A percentile compares a stretch with the other conserved stretches of the same genome.
These are phyloP conservation scores for Moesziomyces parantarcticus DNA, from an alignment of 1,284 basidiomycete species.

Conservation along the genomic window DNA sequence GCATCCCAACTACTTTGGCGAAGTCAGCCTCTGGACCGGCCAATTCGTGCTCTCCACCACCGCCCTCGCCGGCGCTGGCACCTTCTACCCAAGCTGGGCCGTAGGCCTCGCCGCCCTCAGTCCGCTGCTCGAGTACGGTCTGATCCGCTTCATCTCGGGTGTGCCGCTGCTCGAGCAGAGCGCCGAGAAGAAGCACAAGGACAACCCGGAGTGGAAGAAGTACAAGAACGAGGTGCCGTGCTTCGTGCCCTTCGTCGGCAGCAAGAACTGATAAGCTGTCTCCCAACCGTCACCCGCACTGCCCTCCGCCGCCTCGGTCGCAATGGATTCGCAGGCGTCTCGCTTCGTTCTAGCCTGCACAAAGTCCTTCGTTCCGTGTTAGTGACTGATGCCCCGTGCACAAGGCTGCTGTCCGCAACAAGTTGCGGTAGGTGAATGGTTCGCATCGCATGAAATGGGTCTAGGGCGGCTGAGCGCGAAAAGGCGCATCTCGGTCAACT, in stretches of 20 bases:
- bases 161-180: constrained; percentile 77
- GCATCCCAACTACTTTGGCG: constrained; percentile 84
- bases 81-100: constrained; percentile 69
- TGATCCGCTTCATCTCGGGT: constrained; percentile 72
- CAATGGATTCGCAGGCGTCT: background rate
- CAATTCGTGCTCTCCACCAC: constrained; percentile 73
- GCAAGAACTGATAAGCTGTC: constrained; percentile 28
- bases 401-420: too few species aligned
- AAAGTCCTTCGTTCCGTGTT: too few species aligned
- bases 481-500: background rate
- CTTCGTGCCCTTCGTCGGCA: constrained; percentile 57
- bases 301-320: background rate
- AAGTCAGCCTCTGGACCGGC: constrained; percentile 79
- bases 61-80: constrained; percentile 32
- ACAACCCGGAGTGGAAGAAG: constrained; percentile 75
- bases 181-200: constrained; percentile 77
- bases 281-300: background rate
- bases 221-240: constrained; percentile 73
- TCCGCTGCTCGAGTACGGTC: constrained; percentile 76
- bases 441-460: background rate
- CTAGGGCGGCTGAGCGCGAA: background rate
- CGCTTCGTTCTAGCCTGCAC: too few species aligned
- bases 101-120: constrained; percentile 73
- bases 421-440: background rate
- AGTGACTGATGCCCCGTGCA: too few species aligned